Evolutionary conservation across 306 rosid species (phyloP).

Genomic region (Sicyos edulis): DNA sequence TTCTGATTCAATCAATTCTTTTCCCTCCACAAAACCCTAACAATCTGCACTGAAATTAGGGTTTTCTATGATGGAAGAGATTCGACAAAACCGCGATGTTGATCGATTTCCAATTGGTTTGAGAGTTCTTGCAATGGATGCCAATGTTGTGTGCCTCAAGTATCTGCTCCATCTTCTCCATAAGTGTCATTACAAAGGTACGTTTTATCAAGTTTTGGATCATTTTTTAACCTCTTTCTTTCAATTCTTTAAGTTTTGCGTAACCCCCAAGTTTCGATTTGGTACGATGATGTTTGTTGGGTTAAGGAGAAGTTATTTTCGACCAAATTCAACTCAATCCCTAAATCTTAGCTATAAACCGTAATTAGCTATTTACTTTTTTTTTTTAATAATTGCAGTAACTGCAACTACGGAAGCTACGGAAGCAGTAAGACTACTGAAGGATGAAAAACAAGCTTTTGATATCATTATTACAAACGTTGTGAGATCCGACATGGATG

Average conservation of each 20-base stretch:
- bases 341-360: neutral
- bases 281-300: no score
- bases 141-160: constrained; percentile 14
- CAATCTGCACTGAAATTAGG: neutral
- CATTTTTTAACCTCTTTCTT: no score
- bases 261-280: neutral
- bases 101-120: constrained; percentile 21
- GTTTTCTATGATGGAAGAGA: neutral
- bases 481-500: constrained; percentile 22
- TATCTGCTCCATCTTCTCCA: constrained; percentile 12
- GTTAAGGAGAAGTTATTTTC: no score
- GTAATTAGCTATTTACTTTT: neutral
- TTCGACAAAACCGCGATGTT: neutral
- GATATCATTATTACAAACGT: constrained; percentile 26
- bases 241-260: neutral
- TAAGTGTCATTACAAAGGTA: constrained; percentile 24
- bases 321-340: neutral
- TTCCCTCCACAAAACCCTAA: neutral
- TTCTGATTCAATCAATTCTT: no score
- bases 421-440: constrained; percentile 23
- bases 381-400: neutral
- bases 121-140: constrained; percentile 26
- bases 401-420: constrained; percentile 18
- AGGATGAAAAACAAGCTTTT: constrained; percentile 2
- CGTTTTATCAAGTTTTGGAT: neutral